Evolutionary conservation across 495 filamentous ascomycete species (phyloP), one percentile per base, ranked within the genome.

Genomic region (Copromyces sp.): DNA sequence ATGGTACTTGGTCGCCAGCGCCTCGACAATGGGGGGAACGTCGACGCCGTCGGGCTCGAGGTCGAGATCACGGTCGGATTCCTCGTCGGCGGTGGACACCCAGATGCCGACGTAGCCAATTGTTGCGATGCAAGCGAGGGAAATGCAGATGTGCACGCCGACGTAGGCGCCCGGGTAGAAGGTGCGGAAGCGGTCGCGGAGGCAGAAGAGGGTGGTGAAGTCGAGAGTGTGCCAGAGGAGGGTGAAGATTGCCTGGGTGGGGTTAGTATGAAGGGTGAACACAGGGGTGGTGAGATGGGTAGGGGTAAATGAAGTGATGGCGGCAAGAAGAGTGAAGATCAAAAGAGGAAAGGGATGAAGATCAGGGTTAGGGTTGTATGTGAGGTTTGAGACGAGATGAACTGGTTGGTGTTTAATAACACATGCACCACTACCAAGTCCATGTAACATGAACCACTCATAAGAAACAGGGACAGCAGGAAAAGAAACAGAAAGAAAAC

Each of bases 121-220:
- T 3, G 73, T 74, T 37, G 76, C 76, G 5, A 78, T 70, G 42
- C 78, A 78, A 38, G 70, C 81, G 37, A 83, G 71, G 72, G 77
- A 82, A 24, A 83, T 74, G 39, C 77, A 75, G 14, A 83, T 76
- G 68, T 81, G 80, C 37, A 82, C 70, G 20, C 77, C 81, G 1
- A 83, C 82, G 44, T 83, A 81, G 1, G 81, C 80, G 41, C 82
- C 82, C 0, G 82, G 78, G 70, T 80, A 78, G 41, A 82, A 79
- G 20, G 77, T 80, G 9, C 80, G 77, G 47, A 68, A 42, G 17
- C 71, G 53, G 39, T 71, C 44, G 40, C 75, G 75, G 14, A 45
- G 41, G 47, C 75, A 75, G 38, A 61, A 5, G 53, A 65, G 45
- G 59, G 74, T 65, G 29, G 71, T 59, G 17, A 77, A 70, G 69